Conservation (phyloP, 2,329 filamentous ascomycete genomes). For the Penicillium griseofulvum region DNA sequence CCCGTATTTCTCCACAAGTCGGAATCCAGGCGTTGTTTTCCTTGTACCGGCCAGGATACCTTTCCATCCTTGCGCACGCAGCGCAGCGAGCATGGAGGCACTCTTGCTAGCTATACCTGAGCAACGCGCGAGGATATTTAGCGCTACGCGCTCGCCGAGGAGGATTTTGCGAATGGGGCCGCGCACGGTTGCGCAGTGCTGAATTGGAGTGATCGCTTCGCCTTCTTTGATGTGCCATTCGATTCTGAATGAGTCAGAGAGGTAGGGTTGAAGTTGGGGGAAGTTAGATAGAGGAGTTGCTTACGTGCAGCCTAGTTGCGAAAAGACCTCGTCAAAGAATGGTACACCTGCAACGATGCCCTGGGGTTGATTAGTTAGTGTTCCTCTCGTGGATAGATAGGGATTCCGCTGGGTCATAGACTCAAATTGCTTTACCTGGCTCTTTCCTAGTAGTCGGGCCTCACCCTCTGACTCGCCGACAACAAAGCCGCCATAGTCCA, state of each 20-base stretch:
- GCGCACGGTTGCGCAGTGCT: constrained; percentile 73
- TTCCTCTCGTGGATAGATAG: background rate
- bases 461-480: constrained; percentile 62
- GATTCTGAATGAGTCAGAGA: constrained; percentile 51
- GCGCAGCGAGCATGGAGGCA: constrained; percentile 48
- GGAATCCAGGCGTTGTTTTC: constrained; percentile 95
- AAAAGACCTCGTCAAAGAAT: constrained; percentile 93
- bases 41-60: constrained; percentile 89
- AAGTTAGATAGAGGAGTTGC: constrained; percentile 16
- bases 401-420: too few relatives aligned
- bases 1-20: constrained; percentile 95
- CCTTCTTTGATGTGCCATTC: constrained; percentile 85
- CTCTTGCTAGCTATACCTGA: constrained; percentile 78
- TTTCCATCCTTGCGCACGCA: constrained; percentile 65
- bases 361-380: constrained; percentile 28
- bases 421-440: constrained; percentile 38
- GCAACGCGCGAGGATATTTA: constrained; percentile 87
- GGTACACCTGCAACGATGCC: constrained; percentile 88
- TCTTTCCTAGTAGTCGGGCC: constrained; percentile 57
- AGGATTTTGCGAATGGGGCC: constrained; percentile 81
- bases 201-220: constrained; percentile 60
- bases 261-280: background rate
- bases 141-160: constrained; percentile 86
- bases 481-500: constrained; percentile 96
- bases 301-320: constrained; percentile 77